phyloP scores from a whole-genome alignment of 345 rosid species.

The Gossypium turneri region DNA sequence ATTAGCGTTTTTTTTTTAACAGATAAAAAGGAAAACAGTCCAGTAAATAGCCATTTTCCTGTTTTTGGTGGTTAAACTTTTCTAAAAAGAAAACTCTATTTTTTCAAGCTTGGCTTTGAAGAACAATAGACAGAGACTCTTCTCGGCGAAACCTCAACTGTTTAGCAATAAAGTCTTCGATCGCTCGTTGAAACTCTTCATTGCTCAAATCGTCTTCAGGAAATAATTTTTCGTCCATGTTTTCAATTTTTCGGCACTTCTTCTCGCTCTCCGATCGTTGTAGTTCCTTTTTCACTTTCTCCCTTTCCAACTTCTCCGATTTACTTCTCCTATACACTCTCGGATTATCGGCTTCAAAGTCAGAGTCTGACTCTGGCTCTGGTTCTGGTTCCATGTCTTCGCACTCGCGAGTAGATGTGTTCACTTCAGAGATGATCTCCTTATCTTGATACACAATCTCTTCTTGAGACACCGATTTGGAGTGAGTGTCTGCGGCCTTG shows the following conservation, averaged over 20 bases:
- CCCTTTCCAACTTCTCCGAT: constrained; percentile 26
- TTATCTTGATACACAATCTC: constrained; percentile 47
- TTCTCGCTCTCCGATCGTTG: constrained; percentile 55
- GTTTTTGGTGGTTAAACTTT: neutral
- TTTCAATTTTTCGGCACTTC: constrained; percentile 14
- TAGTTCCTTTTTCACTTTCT: constrained; percentile 19
- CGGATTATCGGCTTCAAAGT: constrained; percentile 8
- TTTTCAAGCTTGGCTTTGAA: constrained; percentile 27
- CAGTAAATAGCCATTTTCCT: neutral
- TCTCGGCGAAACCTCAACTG: constrained; percentile 58
- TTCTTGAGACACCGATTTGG: constrained; percentile 8
- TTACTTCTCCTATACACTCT: constrained; percentile 35
- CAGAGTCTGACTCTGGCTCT: constrained; percentile 12
- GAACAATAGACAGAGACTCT: constrained; percentile 50
- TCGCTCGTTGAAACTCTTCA: constrained; percentile 68
- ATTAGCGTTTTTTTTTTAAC: neutral
- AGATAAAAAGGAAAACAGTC: neutral
- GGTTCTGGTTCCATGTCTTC: constrained; percentile 4
- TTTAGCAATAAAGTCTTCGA: constrained; percentile 75
- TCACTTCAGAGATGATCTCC: constrained; percentile 38
- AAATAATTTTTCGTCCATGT: constrained; percentile 7
- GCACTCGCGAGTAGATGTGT: neutral
- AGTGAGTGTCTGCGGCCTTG: constrained; percentile 28
- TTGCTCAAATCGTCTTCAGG: constrained; percentile 50
- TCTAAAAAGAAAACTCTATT: no score